phyloP scores from a whole-genome alignment of 139 green algal genomes.

The Marvania coccoides region DNA sequence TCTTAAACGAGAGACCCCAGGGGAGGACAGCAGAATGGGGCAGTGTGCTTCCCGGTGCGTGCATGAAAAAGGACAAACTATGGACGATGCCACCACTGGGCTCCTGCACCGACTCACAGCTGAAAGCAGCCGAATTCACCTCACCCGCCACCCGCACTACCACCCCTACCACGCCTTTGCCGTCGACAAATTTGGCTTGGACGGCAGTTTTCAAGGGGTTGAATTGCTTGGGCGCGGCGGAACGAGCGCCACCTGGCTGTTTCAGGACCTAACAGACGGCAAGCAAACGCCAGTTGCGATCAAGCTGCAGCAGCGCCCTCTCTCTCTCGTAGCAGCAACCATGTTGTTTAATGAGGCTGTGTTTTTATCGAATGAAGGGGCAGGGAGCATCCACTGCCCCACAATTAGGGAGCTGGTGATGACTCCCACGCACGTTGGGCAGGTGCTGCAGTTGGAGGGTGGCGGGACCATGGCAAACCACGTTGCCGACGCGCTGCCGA shows the following conservation, averaged over 20 bases:
- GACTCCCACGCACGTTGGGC: slow-evolving; percentile 54
- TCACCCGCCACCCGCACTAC: slow-evolving; percentile 19
- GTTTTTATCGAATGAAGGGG: slow-evolving; percentile 59
- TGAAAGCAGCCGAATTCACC: slow-evolving; percentile 1
- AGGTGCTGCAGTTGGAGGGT: slow-evolving; percentile 72
- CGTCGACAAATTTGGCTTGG: slow-evolving; percentile 11
- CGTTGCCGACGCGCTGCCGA: slow-evolving; percentile 7
- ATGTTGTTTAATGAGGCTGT: slow-evolving; percentile 27
- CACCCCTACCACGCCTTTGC: slow-evolving; percentile 5
- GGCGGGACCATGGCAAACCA: slow-evolving; percentile 23
- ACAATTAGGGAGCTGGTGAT: slow-evolving; percentile 54
- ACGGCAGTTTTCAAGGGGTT: background rate
- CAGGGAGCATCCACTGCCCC: slow-evolving; percentile 60
- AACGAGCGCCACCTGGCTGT: slow-evolving; percentile 8
- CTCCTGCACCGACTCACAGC: background rate
- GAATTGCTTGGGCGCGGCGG: slow-evolving; percentile 13
- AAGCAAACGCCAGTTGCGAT: slow-evolving; percentile 2
- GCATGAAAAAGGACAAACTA: too few species aligned
- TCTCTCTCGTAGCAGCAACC: background rate
- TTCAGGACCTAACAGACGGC: background rate
- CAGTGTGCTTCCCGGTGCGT: too few species aligned
- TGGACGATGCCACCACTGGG: too few species aligned
- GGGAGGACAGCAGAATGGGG: too few species aligned
- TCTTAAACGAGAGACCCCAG: too few species aligned
- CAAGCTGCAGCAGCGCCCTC: slow-evolving; percentile 18